phyloP scores from a whole-genome alignment of 208 protist species.

The Leishmania lainsoni region DNA sequence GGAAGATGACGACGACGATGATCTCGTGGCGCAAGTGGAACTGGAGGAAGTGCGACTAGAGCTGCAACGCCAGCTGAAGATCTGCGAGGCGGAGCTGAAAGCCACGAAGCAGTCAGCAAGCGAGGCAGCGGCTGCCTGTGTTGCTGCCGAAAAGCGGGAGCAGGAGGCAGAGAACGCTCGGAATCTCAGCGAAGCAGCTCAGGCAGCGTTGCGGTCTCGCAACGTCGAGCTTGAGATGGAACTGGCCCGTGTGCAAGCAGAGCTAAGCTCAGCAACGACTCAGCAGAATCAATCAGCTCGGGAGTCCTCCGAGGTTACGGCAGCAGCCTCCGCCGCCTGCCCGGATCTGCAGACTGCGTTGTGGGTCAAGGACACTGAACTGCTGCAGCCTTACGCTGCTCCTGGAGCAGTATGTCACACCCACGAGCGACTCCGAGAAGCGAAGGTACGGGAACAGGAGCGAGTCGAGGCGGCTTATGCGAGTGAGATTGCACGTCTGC shows the following conservation, averaged over 20 bases:
- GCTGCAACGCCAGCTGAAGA: slow-evolving; percentile 10
- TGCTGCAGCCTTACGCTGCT: not conserved
- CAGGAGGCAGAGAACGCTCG: not conserved
- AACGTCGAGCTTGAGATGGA: slow-evolving; percentile 9
- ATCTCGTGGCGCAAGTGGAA: slow-evolving; percentile 21
- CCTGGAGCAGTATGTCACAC: not conserved
- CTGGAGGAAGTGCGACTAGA: slow-evolving; percentile 17
- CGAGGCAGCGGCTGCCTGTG: not conserved
- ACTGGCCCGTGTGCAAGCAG: not conserved
- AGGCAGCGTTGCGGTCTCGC: slow-evolving; percentile 1
- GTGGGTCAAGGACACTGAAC: not conserved
- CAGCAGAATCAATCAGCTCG: not conserved
- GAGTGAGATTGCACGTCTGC: not conserved
- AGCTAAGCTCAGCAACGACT: not conserved
- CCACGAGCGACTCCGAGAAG: not conserved
- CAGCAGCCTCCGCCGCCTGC: not conserved
- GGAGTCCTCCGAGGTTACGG: not conserved
- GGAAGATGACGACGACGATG: slow-evolving; percentile 11
- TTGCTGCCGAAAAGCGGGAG: slow-evolving; percentile 8
- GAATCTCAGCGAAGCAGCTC: slow-evolving; percentile 1
- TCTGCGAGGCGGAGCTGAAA: slow-evolving; percentile 17
- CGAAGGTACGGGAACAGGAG: not conserved
- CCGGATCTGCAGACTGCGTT: not conserved
- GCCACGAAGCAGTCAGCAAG: not conserved
- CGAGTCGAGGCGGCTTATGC: not conserved